Evolutionary conservation across 192 early-diverging fungal species (phyloP).

Genomic region (Paraglomus occultum): DNA sequence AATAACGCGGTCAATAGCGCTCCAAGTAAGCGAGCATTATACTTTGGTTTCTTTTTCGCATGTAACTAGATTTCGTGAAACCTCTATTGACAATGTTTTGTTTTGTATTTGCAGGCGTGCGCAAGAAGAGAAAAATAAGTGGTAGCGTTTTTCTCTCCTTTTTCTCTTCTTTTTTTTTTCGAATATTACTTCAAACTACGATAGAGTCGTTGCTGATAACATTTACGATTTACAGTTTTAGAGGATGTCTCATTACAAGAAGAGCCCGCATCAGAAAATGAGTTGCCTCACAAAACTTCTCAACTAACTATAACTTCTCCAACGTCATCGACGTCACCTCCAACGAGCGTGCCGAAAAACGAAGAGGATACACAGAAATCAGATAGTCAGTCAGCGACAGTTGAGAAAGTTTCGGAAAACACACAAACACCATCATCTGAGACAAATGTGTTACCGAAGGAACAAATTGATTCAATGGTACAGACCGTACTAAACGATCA

Average conservation of each 20-base stretch:
- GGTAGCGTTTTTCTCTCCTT: background rate
- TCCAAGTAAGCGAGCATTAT: too few relatives aligned
- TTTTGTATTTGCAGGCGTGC: background rate
- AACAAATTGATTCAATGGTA: too few relatives aligned
- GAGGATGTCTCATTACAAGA: constrained; percentile 14
- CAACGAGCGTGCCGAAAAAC: too few relatives aligned
- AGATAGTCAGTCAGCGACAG: background rate
- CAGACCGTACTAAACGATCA: too few relatives aligned
- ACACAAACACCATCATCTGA: background rate
- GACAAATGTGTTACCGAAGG: too few relatives aligned
- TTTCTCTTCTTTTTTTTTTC: background rate
- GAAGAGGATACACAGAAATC: background rate
- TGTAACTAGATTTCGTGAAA: background rate
- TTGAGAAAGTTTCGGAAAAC: background rate
- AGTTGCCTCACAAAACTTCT: constrained; percentile 11
- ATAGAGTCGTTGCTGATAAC: too few relatives aligned
- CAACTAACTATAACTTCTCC: background rate
- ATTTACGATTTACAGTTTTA: background rate
- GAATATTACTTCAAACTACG: background rate
- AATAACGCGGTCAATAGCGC: too few relatives aligned
- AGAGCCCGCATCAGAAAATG: constrained; percentile 2
- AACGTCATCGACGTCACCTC: background rate
- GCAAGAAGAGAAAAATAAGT: constrained; percentile 25
- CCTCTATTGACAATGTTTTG: background rate
- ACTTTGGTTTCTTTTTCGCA: background rate